Base-by-base conservation (phyloP, 2,329 filamentous ascomycete genomes). In the Aschersonia sp. region DNA sequence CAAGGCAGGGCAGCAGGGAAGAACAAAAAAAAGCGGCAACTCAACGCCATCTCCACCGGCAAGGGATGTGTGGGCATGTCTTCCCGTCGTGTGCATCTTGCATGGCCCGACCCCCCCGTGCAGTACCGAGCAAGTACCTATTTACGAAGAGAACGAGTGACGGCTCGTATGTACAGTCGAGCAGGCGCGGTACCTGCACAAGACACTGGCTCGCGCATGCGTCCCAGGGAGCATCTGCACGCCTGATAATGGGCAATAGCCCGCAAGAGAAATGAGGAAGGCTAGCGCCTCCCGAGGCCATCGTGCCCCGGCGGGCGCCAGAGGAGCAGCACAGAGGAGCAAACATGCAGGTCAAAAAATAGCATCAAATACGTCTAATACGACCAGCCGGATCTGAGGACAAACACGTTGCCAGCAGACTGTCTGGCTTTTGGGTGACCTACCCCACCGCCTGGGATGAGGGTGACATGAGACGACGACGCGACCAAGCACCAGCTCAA, bases 21-120 rank as follows among this genome's bases (percentile, higher is more conserved):
- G 49, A 45, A 10, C 40, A 11, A 4, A 33, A 39, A 52, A 30
- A 30, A 45, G 11, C 49, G 46, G 29, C 50, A 43, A 22, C 46
- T 29, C 5, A 49, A 42, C 2, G 37, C 39, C 5, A 48, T 42
- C 45, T 52, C 50, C 2, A 52, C 32, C 40, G 40, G 8, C 32
- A 35, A 41, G 44, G 46, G 31, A 32, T 35, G 11, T 40, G 30
- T n/a, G 43, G 33, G 33, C 33, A 12, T 37, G 8, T 12, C 33
- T 37, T 37, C 12, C 33, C 12, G 33, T 37, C 12, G 33, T 12
- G 33, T 12, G 33, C 33, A 37, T 37, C 33, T 37, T 37, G 33
- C 33, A 37, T 37, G 33, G 33, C 33, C 33, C 33, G 8, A 22
- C 22, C 22, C 22, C 22, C 22, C 22, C 22, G 22, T 22, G 22